Base-by-base conservation (phyloP, 805 yeast genomes). In the Ascoidea asiatica region DNA sequence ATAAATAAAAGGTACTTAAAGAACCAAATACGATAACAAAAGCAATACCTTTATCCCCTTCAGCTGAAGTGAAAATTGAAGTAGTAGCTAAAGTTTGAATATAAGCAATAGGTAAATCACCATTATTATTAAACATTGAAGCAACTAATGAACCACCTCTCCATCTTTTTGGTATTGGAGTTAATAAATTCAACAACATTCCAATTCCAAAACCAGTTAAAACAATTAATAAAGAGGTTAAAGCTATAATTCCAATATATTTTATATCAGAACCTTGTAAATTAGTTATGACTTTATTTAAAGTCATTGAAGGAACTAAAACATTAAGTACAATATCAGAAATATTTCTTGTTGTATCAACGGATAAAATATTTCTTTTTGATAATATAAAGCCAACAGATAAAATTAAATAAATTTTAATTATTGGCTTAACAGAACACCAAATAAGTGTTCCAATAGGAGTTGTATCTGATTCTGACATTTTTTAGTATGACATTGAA, bases 101-200 rank as follows among this genome's bases (percentile, higher is more conserved):
- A 54, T 80, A 81, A 0, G 90, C 89, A 50, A 82, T 81, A 1
- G 92, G 92, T 41, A 82, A 65, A 56, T 82, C 92, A 29, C 83
- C 73, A 41, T 81, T 81, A 56, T 82, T 82, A 33, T 86, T 86
- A 60, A 82, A 73, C 50, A 80, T 63, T 3, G 87, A 86, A 1
- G 81, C 87, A 5, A 79, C 71, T 13, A 81, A 48, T 8, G 79
- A 72, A 0, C 89, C 88, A 35, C 87, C 87, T 21, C 70, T 61
- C 89, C 89, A 82, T 43, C 72, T 61, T 51, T 68, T 75, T 1
- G 92, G 90, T 11, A 77, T 64, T 2, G 75, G 75, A 17, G 57
- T 44, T 11, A 49, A 39, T 57, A 38, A 46, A 5, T 60, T 53
- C 19, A 59, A 62, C 2, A 57, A 39, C 6, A 59, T 54, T 0